Evolutionary conservation across 1,139 yeast species (phyloP).

Genomic region (Saccharomycopsis hybrid): DNA sequence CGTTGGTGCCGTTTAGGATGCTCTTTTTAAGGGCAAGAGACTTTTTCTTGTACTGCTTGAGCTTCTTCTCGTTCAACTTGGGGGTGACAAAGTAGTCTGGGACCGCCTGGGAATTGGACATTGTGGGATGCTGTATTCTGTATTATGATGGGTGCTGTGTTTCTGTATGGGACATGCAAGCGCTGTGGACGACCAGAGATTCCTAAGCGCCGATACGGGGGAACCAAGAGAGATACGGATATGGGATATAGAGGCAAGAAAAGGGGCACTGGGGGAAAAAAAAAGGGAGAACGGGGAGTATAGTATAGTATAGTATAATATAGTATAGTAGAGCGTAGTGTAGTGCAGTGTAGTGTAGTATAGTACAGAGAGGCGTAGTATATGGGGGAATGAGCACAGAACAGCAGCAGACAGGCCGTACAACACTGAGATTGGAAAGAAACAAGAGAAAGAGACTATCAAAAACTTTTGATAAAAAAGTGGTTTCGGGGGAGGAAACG

Average conservation of each 20-base stretch:
- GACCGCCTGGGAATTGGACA: too few relatives aligned
- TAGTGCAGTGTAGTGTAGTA: too few relatives aligned
- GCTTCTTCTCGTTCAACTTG: constrained; percentile 16
- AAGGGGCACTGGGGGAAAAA: neutral
- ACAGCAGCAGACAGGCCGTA: neutral
- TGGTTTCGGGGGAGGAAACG: too few relatives aligned
- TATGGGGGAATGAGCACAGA: neutral
- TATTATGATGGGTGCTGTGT: neutral
- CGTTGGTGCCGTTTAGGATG: neutral
- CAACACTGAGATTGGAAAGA: too few relatives aligned
- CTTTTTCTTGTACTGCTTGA: constrained; percentile 13
- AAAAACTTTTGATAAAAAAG: too few relatives aligned
- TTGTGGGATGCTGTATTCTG: neutral
- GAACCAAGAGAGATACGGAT: neutral
- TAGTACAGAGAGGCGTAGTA: neutral
- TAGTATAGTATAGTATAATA: neutral
- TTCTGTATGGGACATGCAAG: too few relatives aligned
- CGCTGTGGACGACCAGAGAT: neutral
- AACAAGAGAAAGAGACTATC: too few relatives aligned
- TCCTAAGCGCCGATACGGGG: too few relatives aligned
- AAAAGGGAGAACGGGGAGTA: neutral
- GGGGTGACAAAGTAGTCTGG: constrained; percentile 18
- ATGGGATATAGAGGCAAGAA: neutral
- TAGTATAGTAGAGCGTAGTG: constrained; percentile 1
- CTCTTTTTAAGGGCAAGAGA: neutral